A percentile compares a stretch with the other conserved stretches of the same genome.
Conservation (phyloP, 2,329 filamentous ascomycete genomes). For the Alternaria gansuensis region DNA sequence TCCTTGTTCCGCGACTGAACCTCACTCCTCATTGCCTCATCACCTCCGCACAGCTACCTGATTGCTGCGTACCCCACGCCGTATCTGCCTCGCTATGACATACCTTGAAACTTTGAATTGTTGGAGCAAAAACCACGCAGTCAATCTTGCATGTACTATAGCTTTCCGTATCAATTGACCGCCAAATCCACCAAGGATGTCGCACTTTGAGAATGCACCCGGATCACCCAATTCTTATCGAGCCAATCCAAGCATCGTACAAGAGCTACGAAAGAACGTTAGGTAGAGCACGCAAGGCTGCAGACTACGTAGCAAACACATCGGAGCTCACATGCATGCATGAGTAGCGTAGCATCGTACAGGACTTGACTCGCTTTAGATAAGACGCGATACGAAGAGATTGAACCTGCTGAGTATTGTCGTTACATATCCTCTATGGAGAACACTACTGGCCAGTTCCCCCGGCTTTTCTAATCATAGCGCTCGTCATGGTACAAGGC, state of each 20-base stretch:
- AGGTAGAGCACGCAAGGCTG: conserved; percentile 24
- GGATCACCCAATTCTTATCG: conserved; percentile 17
- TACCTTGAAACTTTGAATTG: conserved; percentile 10
- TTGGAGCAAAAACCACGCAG: conserved; percentile 7
- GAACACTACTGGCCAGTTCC: conserved; percentile 35
- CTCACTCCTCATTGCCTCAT: conserved; percentile 30
- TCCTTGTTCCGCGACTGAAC: conserved; percentile 31
- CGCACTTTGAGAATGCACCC: conserved; percentile 1
- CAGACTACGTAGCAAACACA: conserved; percentile 37
- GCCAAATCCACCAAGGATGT: conserved; percentile 15
- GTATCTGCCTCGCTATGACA: conserved; percentile 15
- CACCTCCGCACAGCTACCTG: conserved; percentile 23
- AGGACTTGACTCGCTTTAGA: conserved; percentile 33
- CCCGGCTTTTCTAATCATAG: conserved; percentile 9
- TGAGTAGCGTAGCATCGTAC: conserved; percentile 19
- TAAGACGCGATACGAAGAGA: conserved; percentile 37
- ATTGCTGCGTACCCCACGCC: conserved; percentile 31
- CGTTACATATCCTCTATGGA: conserved; percentile 32
- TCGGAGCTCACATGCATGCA: conserved; percentile 34
- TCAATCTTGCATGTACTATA: not conserved
- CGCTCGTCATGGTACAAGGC: conserved; percentile 40
- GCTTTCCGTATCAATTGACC: conserved; percentile 8
- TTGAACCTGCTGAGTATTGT: conserved; percentile 27
- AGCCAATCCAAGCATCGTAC: conserved; percentile 16
- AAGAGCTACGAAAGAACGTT: conserved; percentile 24